Evolutionary conservation across 129 eudicot genomes (phyloP).

Genomic region (Artemisia annua): DNA sequence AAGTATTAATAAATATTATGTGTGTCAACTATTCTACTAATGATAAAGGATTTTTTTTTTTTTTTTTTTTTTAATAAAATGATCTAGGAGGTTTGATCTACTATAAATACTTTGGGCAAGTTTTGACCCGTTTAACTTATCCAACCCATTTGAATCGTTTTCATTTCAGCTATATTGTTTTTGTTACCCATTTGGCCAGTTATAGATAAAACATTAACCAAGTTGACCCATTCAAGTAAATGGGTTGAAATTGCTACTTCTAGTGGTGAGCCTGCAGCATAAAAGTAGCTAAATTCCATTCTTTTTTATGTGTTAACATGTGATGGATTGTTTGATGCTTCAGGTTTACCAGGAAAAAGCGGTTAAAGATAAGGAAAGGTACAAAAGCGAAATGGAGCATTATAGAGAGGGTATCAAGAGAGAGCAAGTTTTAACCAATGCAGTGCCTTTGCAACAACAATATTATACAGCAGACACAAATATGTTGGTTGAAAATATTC

Average conservation of each 20-base stretch:
- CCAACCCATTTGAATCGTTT: neutral
- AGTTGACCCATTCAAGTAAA: neutral
- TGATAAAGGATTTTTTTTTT: no score
- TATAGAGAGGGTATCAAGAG: slow-evolving; percentile 54
- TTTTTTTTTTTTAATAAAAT: no score
- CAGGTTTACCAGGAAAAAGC: slow-evolving; percentile 95
- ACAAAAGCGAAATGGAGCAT: slow-evolving; percentile 72
- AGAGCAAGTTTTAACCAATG: slow-evolving; percentile 40
- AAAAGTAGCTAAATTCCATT: neutral
- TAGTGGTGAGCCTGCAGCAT: neutral
- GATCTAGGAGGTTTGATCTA: neutral
- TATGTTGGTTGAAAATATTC: slow-evolving; percentile 38
- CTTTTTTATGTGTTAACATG: neutral
- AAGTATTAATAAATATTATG: no score
- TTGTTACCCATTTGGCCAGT: neutral
- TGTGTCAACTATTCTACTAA: no score
- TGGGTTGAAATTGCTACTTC: neutral
- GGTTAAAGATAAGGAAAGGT: slow-evolving; percentile 79
- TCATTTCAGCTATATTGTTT: neutral
- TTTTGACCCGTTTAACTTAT: slow-evolving; percentile 6
- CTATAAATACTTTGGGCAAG: neutral
- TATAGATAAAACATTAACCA: neutral
- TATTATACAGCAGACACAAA: slow-evolving; percentile 22
- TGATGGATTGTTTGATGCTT: slow-evolving; percentile 14
- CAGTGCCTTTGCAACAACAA: slow-evolving; percentile 51